These are phyloP conservation scores for Ustilago tritici DNA, from an alignment of 1,284 basidiomycete genomes.

Conservation along the genomic window DNA sequence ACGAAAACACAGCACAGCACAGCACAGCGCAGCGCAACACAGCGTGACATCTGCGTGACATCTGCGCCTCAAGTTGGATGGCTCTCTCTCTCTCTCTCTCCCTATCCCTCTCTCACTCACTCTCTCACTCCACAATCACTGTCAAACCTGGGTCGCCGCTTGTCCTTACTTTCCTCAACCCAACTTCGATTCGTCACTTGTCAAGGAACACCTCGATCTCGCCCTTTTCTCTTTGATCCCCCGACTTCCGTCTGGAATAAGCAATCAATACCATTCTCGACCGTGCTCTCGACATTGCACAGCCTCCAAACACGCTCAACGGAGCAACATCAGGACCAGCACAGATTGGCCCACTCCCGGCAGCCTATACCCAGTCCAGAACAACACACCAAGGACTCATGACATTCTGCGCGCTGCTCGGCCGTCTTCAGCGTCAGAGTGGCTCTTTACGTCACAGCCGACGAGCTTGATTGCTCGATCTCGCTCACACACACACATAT, in stretches of 20 bases:
- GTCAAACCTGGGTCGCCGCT: background rate
- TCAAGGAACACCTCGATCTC: too few species aligned
- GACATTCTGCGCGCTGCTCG: slow-evolving; percentile 4
- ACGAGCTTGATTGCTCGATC: background rate
- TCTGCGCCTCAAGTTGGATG: too few species aligned
- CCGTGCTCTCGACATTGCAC: background rate
- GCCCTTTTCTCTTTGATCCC: too few species aligned
- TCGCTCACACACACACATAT: background rate
- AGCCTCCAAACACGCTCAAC: background rate
- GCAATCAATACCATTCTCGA: background rate
- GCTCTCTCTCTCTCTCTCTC: background rate
- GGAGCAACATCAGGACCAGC: background rate
- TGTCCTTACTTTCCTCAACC: background rate
- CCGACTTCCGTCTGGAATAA: background rate
- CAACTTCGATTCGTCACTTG: background rate
- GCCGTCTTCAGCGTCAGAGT: background rate
- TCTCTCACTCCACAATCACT: background rate
- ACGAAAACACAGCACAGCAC: background rate
- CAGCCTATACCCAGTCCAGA: background rate
- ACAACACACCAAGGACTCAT: slow-evolving; percentile 9
- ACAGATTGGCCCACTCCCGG: background rate
- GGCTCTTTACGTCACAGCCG: slow-evolving; percentile 8
- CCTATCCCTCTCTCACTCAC: background rate
- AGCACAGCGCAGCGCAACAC: background rate
- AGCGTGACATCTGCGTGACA: too few species aligned